Evolutionary conservation across 805 yeast species (phyloP).

Genomic region (Wickerhamomyces xylosicus): DNA sequence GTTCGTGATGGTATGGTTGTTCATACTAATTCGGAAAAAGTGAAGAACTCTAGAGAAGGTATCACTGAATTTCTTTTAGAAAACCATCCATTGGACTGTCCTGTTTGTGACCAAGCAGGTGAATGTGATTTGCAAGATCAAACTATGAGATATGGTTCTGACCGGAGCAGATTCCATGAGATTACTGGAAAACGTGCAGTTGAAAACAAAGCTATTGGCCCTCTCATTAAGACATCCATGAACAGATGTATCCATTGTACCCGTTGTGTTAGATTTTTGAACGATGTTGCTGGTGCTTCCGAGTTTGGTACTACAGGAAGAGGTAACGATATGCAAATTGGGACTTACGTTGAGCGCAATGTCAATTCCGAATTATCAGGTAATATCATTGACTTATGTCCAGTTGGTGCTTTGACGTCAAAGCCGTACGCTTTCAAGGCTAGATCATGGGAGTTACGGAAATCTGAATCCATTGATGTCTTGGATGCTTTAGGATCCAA

Average conservation of each 20-base stretch:
- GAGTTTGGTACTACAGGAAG: conserved; percentile 85
- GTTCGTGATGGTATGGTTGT: conserved; percentile 88
- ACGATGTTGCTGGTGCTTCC: conserved; percentile 89
- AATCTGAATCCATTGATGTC: conserved; percentile 80
- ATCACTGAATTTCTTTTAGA: conserved; percentile 82
- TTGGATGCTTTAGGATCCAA: conserved; percentile 77
- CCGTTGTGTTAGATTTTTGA: conserved; percentile 80
- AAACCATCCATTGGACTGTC: conserved; percentile 89
- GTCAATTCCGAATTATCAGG: conserved; percentile 80
- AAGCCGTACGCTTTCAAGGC: conserved; percentile 91
- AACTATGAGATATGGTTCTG: conserved; percentile 71
- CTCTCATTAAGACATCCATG: conserved; percentile 83
- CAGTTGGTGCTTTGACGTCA: conserved; percentile 85
- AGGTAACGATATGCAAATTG: conserved; percentile 88
- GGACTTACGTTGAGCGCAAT: conserved; percentile 79
- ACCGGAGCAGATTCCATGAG: conserved; percentile 78
- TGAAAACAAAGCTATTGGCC: conserved; percentile 86
- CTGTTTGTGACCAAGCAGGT: conserved; percentile 91
- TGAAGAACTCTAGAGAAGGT: conserved; percentile 78
- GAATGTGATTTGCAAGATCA: conserved; percentile 91
- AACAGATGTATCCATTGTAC: conserved; percentile 91
- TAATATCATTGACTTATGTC: conserved; percentile 79
- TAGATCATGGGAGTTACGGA: conserved; percentile 87
- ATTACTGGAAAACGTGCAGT: conserved; percentile 81
- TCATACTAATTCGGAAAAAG: conserved; percentile 67